Evolutionary conservation across 2,329 filamentous ascomycete species (phyloP), one percentile per base, ranked within the genome.

Genomic region (Talaromyces amestolkiae): DNA sequence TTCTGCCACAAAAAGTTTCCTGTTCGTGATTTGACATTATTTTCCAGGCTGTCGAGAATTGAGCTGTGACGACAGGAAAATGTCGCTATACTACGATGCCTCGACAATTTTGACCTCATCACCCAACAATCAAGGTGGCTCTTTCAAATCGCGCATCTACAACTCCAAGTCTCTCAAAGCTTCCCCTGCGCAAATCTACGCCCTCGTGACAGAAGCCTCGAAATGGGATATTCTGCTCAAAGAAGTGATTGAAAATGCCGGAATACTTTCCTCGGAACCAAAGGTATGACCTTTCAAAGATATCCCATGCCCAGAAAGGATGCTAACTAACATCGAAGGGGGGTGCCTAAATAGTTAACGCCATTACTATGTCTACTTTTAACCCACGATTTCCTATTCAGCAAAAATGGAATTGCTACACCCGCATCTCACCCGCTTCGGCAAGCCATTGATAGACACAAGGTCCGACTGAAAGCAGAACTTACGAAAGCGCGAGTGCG

Each of bases 41-140:
- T 56, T 56, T 15, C 51, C 35, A 24, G 24, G 15, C 33, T 9
- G 1, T 33, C 7, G 3, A 35, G 3, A 33, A 22, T 51, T 22
- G n/a, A 56, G 51, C n/a, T 6, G 35, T 35, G 22, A 24, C 15
- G 6, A 31, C 13, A 27, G 8, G 15, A 61, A 37, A 33, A 98
- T 98, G 94, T 96, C 93, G 58, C 89, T 99, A 65, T 99, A 99
- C 77, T 91, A 96, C 76, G 95, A 98, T 81, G 91, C 93, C 7
- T 92, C 91, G 3, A 84, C 88, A 15, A 82, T 97, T 41, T 80
- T 99, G 64, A 85, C 85, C 3, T 85, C 84, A 7, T 80, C 87
- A 1, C 85, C 86, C n/a, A 80, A 83, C 3, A 39, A 53, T 2
- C 64, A 66, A 49, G 89, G 90, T n/a, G 92, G 92, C 19, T 97